Conservation (phyloP, 2,329 filamentous ascomycete genomes). For the Ascochyta koolunga region DNA sequence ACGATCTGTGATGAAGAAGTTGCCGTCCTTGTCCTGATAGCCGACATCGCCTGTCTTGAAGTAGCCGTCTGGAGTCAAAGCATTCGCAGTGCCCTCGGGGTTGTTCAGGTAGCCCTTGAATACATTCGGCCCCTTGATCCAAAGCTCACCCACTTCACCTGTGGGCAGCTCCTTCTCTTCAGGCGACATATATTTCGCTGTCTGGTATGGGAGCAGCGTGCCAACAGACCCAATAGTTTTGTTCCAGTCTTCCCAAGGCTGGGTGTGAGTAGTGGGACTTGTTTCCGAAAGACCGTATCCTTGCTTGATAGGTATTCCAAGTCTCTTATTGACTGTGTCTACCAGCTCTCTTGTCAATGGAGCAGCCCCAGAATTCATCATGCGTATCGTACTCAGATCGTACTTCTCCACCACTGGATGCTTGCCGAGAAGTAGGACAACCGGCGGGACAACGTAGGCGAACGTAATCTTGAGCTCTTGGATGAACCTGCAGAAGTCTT, state of each 20-base stretch:
- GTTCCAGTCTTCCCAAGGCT: conserved; percentile 77
- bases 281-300: conserved; percentile 92
- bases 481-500: conserved; percentile 76
- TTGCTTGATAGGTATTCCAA: conserved; percentile 84
- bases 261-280: conserved; percentile 76
- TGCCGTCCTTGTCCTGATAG: conserved; percentile 75
- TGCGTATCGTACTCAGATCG: conserved; percentile 77
- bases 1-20: conserved; percentile 90
- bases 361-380: conserved; percentile 87
- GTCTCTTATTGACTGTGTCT: conserved; percentile 73
- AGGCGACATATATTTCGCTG: conserved; percentile 76
- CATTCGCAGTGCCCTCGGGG: conserved; percentile 70
- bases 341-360: conserved; percentile 83
- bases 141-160: conserved; percentile 65
- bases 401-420: conserved; percentile 79
- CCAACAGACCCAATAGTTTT: conserved; percentile 80
- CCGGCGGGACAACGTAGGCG: conserved; percentile 81
- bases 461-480: conserved; percentile 78
- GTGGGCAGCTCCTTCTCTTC: conserved; percentile 64
- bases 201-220: conserved; percentile 76
- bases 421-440: conserved; percentile 81
- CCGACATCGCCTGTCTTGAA: conserved; percentile 92
- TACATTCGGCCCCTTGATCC: conserved; percentile 79
- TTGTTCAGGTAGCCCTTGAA: conserved; percentile 82
- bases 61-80: conserved; percentile 77